Conservation (phyloP, 208 protist genomes). For the Endotrypanum monterogeii region DNA sequence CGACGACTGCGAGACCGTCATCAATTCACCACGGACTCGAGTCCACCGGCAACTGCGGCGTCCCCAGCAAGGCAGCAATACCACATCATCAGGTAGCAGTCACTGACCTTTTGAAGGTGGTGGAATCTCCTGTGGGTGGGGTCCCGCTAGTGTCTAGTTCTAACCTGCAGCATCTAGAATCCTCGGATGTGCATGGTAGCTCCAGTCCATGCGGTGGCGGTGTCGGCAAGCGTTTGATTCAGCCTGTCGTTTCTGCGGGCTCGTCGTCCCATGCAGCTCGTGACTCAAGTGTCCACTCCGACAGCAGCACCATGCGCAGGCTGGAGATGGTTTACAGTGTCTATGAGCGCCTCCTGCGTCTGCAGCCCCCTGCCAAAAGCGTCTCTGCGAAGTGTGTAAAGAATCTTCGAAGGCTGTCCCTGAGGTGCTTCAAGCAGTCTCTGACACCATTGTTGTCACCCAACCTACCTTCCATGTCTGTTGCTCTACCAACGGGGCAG, state of each 20-base stretch:
- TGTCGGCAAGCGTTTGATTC: conserved; percentile 1
- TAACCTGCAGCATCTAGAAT: neutral
- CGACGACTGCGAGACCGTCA: neutral
- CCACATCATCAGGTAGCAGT: neutral
- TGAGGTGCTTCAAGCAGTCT: neutral
- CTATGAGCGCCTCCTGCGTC: conserved; percentile 28
- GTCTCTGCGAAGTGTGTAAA: neutral
- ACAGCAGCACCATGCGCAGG: conserved; percentile 23
- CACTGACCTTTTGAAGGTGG: neutral
- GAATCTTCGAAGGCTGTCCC: neutral
- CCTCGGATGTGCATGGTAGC: neutral
- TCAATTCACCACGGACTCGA: neutral
- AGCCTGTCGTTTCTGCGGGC: neutral
- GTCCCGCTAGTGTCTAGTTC: neutral
- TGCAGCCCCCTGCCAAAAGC: neutral
- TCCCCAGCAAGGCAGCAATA: neutral
- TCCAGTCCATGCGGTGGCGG: neutral
- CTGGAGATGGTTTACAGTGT: conserved; percentile 44
- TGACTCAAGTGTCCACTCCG: conserved; percentile 4
- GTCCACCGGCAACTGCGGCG: neutral
- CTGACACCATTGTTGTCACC: neutral
- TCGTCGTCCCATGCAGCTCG: neutral
- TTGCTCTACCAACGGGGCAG: neutral
- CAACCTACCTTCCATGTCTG: neutral
- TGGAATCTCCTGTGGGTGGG: neutral